A percentile compares a stretch with the other conserved stretches of the same genome.
phyloP scores from a whole-genome alignment of 306 rosid genomes.

The Hippophae tibetana region DNA sequence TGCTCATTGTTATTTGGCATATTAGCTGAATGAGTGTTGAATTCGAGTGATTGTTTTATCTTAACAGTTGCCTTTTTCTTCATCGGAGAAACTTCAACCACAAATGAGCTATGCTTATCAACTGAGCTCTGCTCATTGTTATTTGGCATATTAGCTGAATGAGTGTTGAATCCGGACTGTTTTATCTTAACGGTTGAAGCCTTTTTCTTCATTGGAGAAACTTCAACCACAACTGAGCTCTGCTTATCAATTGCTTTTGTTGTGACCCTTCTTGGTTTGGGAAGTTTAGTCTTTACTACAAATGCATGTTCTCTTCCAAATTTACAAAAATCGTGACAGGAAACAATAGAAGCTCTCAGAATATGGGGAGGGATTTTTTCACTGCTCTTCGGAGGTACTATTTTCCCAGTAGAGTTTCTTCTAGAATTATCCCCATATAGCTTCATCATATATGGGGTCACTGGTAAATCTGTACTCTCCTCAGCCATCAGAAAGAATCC shows the following conservation, averaged over 20 bases:
- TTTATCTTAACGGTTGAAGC: slow-evolving; percentile 14
- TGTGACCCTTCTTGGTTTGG: slow-evolving; percentile 25
- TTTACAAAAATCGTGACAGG: slow-evolving; percentile 90
- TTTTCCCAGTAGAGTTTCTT: slow-evolving; percentile 46
- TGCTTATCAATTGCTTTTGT: slow-evolving; percentile 12
- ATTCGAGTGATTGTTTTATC: slow-evolving; percentile 26
- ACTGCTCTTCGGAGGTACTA: slow-evolving; percentile 22
- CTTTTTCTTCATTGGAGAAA: slow-evolving; percentile 24
- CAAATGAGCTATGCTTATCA: background rate
- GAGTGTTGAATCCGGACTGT: slow-evolving; percentile 23
- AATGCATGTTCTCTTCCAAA: slow-evolving; percentile 41
- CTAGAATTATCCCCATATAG: slow-evolving; percentile 26
- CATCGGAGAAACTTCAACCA: slow-evolving; percentile 22
- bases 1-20: background rate
- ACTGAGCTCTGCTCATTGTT: slow-evolving; percentile 5
- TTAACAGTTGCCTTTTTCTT: slow-evolving; percentile 17
- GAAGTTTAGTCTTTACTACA: slow-evolving; percentile 33
- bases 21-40: slow-evolving; percentile 17
- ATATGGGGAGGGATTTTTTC: slow-evolving; percentile 44
- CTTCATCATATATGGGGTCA: slow-evolving; percentile 20
- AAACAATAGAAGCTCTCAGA: slow-evolving; percentile 74
- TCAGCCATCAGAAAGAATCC: slow-evolving; percentile 41
- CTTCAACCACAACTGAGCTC: slow-evolving; percentile 15
- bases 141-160: slow-evolving; percentile 9
- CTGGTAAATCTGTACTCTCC: slow-evolving; percentile 26